phyloP scores from a whole-genome alignment of 768 basidiomycete genomes.

The Panaeolus papilionaceus region DNA sequence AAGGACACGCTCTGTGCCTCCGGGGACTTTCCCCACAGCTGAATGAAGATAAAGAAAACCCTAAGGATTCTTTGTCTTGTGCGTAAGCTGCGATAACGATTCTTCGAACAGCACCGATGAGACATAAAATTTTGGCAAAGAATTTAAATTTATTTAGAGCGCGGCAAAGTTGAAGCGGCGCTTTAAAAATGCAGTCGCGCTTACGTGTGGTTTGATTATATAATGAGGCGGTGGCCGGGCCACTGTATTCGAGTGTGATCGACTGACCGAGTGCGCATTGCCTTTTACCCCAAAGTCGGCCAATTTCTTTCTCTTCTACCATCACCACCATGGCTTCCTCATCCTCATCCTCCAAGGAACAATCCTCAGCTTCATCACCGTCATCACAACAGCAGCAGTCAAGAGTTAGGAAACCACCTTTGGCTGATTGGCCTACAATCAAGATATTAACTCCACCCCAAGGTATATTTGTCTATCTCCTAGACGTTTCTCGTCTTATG shows the following conservation, averaged over 20 bases:
- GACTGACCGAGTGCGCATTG: constrained; percentile 17
- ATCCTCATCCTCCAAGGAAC: constrained; percentile 24
- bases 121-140: constrained; percentile 24
- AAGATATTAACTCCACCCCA: constrained; percentile 60
- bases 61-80: constrained; percentile 54
- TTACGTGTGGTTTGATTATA: constrained; percentile 13
- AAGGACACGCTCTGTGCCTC: constrained; percentile 78
- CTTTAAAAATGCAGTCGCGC: constrained; percentile 18
- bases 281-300: constrained; percentile 17
- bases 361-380: constrained; percentile 25
- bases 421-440: constrained; percentile 56
- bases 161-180: constrained; percentile 28
- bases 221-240: constrained; percentile 21
- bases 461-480: constrained; percentile 36
- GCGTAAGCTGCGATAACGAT: constrained; percentile 86
- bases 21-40: constrained; percentile 96
- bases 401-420: constrained; percentile 42
- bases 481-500: constrained; percentile 1
- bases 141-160: constrained; percentile 35
- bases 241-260: constrained; percentile 20
- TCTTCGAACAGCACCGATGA: constrained; percentile 67
- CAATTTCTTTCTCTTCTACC: constrained; percentile 18
- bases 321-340: constrained; percentile 38
- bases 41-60: constrained; percentile 43
- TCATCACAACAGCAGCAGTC: constrained; percentile 36